Conservation (phyloP, 1,284 basidiomycete species). For the Kwoniella shivajii region DNA sequence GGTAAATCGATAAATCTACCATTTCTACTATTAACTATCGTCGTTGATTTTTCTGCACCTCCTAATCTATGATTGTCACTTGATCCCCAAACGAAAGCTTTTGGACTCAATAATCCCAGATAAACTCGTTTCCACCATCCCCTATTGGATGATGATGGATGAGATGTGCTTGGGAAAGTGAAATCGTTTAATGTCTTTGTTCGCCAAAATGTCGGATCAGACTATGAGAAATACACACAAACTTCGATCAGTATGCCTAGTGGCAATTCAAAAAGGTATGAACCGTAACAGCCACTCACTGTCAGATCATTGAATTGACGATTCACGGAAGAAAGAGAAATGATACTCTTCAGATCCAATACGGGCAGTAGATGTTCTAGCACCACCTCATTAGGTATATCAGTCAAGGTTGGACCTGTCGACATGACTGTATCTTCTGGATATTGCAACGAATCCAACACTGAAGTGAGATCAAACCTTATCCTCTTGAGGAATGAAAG, state of each 20-base stretch:
- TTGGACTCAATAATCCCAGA: slow-evolving; percentile 63
- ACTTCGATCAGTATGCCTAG: slow-evolving; percentile 53
- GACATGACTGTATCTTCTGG: not conserved
- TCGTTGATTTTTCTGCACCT: slow-evolving; percentile 10
- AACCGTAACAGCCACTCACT: slow-evolving; percentile 23
- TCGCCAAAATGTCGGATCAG: slow-evolving; percentile 81
- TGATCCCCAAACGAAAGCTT: slow-evolving; percentile 79
- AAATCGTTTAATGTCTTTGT: slow-evolving; percentile 70
- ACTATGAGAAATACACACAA: slow-evolving; percentile 54
- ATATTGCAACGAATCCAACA: too few relatives aligned
- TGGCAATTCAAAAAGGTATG: not conserved
- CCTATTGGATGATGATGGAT: slow-evolving; percentile 20
- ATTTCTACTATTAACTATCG: slow-evolving; percentile 44
- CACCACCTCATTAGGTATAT: slow-evolving; percentile 63
- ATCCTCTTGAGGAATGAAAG: too few relatives aligned
- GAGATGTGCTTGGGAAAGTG: slow-evolving; percentile 64
- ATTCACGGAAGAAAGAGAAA: slow-evolving; percentile 56
- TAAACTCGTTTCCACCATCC: slow-evolving; percentile 78
- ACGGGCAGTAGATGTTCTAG: slow-evolving; percentile 70
- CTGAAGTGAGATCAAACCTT: too few relatives aligned
- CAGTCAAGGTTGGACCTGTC: slow-evolving; percentile 11
- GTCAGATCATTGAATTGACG: slow-evolving; percentile 31
- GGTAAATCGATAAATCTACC: slow-evolving; percentile 62
- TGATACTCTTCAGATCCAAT: slow-evolving; percentile 64
- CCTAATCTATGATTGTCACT: slow-evolving; percentile 50